These are phyloP conservation scores for Actinomucor elegans DNA, from an alignment of 371 early-diverging fungal genomes.

Conservation along the genomic window DNA sequence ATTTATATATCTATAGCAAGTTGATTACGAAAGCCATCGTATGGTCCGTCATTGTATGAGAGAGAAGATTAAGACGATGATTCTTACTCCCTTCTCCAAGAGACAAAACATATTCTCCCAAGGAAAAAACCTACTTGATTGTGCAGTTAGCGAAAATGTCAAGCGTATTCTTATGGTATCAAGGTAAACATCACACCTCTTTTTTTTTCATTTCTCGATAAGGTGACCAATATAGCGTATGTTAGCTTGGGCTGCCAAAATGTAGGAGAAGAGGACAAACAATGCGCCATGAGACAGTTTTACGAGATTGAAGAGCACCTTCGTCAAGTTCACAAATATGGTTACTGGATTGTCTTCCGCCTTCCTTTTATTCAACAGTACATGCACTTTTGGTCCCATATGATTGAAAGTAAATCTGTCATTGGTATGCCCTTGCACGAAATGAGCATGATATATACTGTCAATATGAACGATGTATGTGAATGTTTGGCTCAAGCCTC, in stretches of 20 bases:
- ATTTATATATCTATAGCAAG: too few species aligned
- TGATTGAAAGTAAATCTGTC: constrained; percentile 18
- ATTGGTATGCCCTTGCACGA: constrained; percentile 16
- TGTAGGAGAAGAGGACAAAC: background rate
- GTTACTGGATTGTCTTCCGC: constrained; percentile 10
- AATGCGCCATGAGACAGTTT: background rate
- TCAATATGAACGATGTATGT: constrained; percentile 21
- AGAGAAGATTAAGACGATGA: constrained; percentile 3
- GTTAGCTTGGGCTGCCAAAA: background rate
- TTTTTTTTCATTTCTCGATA: too few species aligned
- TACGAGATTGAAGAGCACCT: constrained; percentile 2
- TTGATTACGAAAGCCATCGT: constrained; percentile 10
- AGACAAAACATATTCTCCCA: too few species aligned
- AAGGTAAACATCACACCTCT: too few species aligned
- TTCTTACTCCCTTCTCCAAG: constrained; percentile 9
- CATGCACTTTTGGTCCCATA: constrained; percentile 21
- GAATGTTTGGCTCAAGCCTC: constrained; percentile 5
- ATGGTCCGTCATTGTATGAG: constrained; percentile 7
- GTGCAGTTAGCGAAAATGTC: constrained; percentile 5
- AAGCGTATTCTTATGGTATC: constrained; percentile 16
- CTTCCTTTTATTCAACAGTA: constrained; percentile 25
- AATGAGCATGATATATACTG: constrained; percentile 3
- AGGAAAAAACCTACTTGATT: constrained; percentile 8
- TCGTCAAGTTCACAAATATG: background rate
- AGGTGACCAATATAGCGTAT: too few species aligned